phyloP scores from a whole-genome alignment of 1,284 basidiomycete species.

The Thecaphora thlaspeos region DNA sequence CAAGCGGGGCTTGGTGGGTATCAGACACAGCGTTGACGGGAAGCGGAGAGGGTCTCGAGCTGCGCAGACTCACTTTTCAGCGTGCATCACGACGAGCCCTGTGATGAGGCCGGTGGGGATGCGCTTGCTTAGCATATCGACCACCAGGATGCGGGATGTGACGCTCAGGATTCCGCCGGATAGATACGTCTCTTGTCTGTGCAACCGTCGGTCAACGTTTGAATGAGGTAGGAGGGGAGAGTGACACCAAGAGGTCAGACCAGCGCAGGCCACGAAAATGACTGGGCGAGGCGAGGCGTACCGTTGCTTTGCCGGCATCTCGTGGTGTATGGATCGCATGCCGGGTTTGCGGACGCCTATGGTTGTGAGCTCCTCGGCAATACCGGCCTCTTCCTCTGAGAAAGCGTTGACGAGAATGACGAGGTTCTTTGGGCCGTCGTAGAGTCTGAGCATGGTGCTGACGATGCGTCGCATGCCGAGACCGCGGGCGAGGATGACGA shows the following conservation, averaged over 20 bases:
- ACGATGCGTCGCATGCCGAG: constrained; percentile 51
- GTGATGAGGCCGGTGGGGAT: constrained; percentile 82
- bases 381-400: constrained; percentile 81
- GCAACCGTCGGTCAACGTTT: too few species aligned
- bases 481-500: constrained; percentile 49
- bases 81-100: constrained; percentile 89
- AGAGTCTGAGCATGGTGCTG: constrained; percentile 66
- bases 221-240: too few species aligned
- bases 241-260: too few species aligned
- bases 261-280: too few species aligned
- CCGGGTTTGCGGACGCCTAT: constrained; percentile 87
- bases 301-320: constrained; percentile 78
- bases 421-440: constrained; percentile 80
- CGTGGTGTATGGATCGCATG: constrained; percentile 78
- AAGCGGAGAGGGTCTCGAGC: too few species aligned
- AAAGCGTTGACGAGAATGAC: constrained; percentile 79
- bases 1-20: not conserved
- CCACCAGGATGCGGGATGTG: constrained; percentile 88
- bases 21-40: too few species aligned
- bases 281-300: constrained; percentile 59
- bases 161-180: constrained; percentile 74
- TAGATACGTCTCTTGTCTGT: constrained; percentile 43
- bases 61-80: constrained; percentile 70
- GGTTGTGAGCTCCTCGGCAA: constrained; percentile 87
- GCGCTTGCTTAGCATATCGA: constrained; percentile 84